These are phyloP conservation scores for Microbotryomycetes sp. DNA, from an alignment of 1,284 basidiomycete genomes.

Conservation along the genomic window DNA sequence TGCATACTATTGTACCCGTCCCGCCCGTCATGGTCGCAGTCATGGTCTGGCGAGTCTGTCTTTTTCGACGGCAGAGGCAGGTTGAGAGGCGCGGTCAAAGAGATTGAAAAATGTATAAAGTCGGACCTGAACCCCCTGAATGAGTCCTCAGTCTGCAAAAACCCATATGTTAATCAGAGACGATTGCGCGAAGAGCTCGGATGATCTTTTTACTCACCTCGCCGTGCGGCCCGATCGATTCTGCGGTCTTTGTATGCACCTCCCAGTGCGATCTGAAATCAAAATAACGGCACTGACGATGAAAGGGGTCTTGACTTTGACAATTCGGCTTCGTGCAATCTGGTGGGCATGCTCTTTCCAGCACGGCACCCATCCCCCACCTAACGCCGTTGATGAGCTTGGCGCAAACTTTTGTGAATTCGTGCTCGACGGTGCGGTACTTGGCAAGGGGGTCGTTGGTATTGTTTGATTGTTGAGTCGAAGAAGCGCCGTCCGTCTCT, in stretches of 20 bases:
- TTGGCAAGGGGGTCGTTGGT: constrained; percentile 5
- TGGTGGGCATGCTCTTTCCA: constrained; percentile 76
- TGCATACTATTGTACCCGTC: constrained; percentile 66
- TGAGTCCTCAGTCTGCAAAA: constrained; percentile 56
- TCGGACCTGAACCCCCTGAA: constrained; percentile 86
- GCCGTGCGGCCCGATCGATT: constrained; percentile 41
- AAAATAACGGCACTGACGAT: constrained; percentile 74
- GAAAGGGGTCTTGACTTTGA: constrained; percentile 52
- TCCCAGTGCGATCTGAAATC: constrained; percentile 75
- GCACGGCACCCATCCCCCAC: constrained; percentile 76
- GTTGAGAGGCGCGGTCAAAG: constrained; percentile 58
- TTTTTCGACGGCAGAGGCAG: constrained; percentile 31
- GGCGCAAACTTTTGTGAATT: constrained; percentile 56
- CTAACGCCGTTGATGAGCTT: constrained; percentile 81
- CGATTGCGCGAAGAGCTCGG: not conserved
- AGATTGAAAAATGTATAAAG: constrained; percentile 88
- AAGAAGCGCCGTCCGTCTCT: constrained; percentile 3
- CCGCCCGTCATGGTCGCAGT: not conserved
- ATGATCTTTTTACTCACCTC: constrained; percentile 56
- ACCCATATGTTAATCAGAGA: constrained; percentile 33
- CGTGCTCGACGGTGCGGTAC: constrained; percentile 19
- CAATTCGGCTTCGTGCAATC: constrained; percentile 55
- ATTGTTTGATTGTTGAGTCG: constrained; percentile 10
- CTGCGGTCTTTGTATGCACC: constrained; percentile 56
- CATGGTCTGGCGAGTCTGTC: not conserved